Evolutionary conservation across 495 filamentous ascomycete species (phyloP).

Genomic region (Penicillium antarcticum): DNA sequence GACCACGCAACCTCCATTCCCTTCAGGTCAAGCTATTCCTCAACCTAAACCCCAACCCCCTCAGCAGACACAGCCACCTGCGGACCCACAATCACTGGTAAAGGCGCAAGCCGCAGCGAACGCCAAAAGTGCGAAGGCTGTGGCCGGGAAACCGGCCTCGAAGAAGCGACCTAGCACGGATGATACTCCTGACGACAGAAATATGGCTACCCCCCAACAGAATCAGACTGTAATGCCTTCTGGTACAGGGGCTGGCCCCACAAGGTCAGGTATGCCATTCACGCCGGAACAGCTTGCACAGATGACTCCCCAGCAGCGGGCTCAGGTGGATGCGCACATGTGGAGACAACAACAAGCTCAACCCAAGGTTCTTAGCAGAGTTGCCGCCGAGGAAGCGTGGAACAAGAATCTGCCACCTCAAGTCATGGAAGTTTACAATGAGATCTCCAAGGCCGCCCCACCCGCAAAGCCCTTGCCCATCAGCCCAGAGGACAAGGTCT

Average conservation of each 20-base stretch:
- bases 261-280: conserved; percentile 32
- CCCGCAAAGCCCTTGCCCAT: conserved; percentile 28
- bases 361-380: conserved; percentile 22
- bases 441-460: conserved; percentile 35
- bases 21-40: conserved; percentile 19
- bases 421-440: conserved; percentile 35
- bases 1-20: conserved; percentile 32
- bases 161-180: conserved; percentile 63
- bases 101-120: conserved; percentile 21
- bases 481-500: conserved; percentile 39
- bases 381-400: conserved; percentile 38
- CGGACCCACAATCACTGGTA: conserved; percentile 11
- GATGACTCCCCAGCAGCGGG: conserved; percentile 49
- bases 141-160: conserved; percentile 30
- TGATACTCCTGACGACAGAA: conserved; percentile 51
- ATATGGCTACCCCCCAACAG: conserved; percentile 40
- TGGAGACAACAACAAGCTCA: conserved; percentile 33
- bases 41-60: conserved; percentile 22
- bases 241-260: conserved; percentile 16
- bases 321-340: conserved; percentile 37
- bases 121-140: conserved; percentile 25
- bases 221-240: conserved; percentile 29
- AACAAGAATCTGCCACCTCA: conserved; percentile 34
- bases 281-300: conserved; percentile 51
- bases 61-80: conserved; percentile 21